These are phyloP conservation scores for Suhomyces bribrorum DNA, from an alignment of 1,139 yeast genomes.

Conservation along the genomic window DNA sequence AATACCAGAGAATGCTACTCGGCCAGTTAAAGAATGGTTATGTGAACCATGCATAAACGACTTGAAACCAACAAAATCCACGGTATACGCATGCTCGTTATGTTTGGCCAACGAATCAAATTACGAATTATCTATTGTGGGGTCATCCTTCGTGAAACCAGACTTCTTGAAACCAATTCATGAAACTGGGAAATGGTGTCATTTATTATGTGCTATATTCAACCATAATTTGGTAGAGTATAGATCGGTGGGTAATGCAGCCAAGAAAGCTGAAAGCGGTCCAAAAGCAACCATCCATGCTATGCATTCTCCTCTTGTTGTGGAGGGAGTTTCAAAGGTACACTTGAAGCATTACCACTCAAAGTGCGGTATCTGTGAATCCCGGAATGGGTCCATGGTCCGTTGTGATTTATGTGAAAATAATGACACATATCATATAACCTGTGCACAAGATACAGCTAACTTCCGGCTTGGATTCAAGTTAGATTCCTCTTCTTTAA, in stretches of 20 bases:
- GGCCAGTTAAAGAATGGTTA: slow-evolving; percentile 57
- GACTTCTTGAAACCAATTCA: slow-evolving; percentile 74
- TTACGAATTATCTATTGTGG: slow-evolving; percentile 46
- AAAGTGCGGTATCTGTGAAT: slow-evolving; percentile 32
- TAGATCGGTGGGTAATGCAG: slow-evolving; percentile 12
- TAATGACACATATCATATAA: slow-evolving; percentile 49
- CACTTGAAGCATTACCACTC: slow-evolving; percentile 26
- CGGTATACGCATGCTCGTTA: slow-evolving; percentile 63
- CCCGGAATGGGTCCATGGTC: slow-evolving; percentile 33
- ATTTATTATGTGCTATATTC: slow-evolving; percentile 72
- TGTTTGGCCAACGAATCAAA: slow-evolving; percentile 60
- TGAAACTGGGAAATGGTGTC: slow-evolving; percentile 75
- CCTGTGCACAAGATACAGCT: slow-evolving; percentile 62
- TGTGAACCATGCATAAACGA: slow-evolving; percentile 85
- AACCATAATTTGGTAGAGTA: slow-evolving; percentile 28
- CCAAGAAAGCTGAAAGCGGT: slow-evolving; percentile 1
- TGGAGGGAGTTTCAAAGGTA: slow-evolving; percentile 34
- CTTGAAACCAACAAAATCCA: slow-evolving; percentile 57
- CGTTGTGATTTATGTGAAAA: slow-evolving; percentile 31
- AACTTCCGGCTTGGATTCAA: slow-evolving; percentile 50
- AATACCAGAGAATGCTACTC: slow-evolving; percentile 23
- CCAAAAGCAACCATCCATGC: slow-evolving; percentile 20
- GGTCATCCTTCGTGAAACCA: slow-evolving; percentile 45
- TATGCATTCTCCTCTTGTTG: slow-evolving; percentile 21
- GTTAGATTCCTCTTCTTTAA: slow-evolving; percentile 22